Conservation (phyloP, 371 early-diverging fungal genomes). For the Mortierella sp. region DNA sequence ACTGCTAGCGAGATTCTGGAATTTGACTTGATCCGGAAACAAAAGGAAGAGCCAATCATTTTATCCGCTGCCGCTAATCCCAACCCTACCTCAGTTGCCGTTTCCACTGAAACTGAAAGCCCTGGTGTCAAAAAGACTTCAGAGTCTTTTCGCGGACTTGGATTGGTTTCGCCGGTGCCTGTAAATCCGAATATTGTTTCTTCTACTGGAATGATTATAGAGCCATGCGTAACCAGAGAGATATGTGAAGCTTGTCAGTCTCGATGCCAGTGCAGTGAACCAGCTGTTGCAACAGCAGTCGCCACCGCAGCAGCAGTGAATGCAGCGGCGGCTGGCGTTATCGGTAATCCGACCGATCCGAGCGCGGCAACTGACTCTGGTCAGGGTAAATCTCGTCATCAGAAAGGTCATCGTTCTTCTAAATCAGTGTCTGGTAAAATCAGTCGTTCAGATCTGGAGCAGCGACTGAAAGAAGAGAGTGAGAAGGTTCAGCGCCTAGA, state of each 20-base stretch:
- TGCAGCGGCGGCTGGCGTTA: background rate
- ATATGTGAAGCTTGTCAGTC: conserved; percentile 39
- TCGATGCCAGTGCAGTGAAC: conserved; percentile 22
- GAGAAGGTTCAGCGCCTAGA: conserved; percentile 42
- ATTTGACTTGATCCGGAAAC: conserved; percentile 63
- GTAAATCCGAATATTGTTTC: background rate
- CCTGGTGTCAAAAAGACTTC: background rate
- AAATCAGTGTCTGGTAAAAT: conserved; percentile 22
- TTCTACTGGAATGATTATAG: background rate
- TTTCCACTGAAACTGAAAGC: background rate
- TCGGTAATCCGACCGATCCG: background rate
- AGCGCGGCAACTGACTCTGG: background rate
- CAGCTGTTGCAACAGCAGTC: background rate
- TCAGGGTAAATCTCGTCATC: background rate
- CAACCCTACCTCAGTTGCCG: background rate
- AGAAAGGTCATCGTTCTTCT: conserved; percentile 25
- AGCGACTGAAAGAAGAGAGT: conserved; percentile 22
- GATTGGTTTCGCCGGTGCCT: background rate
- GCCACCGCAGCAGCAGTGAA: background rate
- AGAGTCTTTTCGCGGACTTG: conserved; percentile 5
- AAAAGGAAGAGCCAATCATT: conserved; percentile 18
- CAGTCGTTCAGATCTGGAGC: conserved; percentile 30
- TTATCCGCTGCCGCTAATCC: background rate
- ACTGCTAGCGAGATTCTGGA: conserved; percentile 81
- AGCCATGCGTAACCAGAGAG: background rate